Conservation (phyloP, 176 grass and related monocot genomes). For the Carex littledalei region DNA sequence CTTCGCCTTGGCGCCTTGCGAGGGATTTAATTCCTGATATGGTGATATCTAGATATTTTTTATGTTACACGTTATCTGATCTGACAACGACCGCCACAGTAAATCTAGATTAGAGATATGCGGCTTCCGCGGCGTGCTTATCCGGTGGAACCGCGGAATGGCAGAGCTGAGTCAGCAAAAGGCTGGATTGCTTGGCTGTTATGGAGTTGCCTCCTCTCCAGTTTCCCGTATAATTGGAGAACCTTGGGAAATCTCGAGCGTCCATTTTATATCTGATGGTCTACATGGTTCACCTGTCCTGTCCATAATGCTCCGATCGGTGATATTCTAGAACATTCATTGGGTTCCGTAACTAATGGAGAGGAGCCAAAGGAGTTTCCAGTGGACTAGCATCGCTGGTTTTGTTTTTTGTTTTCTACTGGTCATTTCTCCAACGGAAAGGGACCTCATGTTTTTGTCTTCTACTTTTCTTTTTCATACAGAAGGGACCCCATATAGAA, state of each 20-base stretch:
- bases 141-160: not conserved
- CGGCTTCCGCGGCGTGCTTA: constrained; percentile 6
- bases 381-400: not conserved
- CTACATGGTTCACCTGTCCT: too few relatives aligned
- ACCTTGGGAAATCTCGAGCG: not conserved
- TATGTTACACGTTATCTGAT: not conserved
- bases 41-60: not conserved
- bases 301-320: too few relatives aligned
- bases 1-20: not conserved
- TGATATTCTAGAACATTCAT: not conserved
- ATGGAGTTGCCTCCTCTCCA: not conserved
- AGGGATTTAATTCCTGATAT: not conserved
- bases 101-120: not conserved
- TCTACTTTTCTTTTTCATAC: too few relatives aligned
- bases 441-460: too few relatives aligned
- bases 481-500: too few relatives aligned
- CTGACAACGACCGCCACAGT: not conserved
- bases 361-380: not conserved
- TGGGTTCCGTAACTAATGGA: not conserved
- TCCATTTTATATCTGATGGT: too few relatives aligned
- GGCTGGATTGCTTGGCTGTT: not conserved
- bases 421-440: too few relatives aligned
- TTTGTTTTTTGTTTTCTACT: too few relatives aligned
- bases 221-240: not conserved
- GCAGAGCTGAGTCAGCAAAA: not conserved